Percentiles rank a stretch among this genome's conserved stretches.
These are phyloP conservation scores for Gracilaria gracilis DNA, from an alignment of 23 red algal genomes.

Conservation along the genomic window DNA sequence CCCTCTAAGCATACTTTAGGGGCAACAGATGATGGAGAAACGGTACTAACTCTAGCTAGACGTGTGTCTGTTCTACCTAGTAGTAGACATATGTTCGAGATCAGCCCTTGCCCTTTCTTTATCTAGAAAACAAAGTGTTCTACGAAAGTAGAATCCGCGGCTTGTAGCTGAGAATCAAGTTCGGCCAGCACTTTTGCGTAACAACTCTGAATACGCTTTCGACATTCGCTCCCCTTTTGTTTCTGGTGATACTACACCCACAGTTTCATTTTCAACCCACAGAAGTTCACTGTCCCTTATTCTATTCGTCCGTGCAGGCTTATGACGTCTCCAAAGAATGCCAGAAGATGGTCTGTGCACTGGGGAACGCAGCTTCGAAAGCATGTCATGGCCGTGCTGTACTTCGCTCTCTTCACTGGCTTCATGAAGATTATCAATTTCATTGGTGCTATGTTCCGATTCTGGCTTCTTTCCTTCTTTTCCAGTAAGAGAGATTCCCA, in stretches of 20 bases:
- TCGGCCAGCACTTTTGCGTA: constrained; percentile 26
- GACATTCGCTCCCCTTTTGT: constrained; percentile 41
- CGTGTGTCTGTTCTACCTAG: no score
- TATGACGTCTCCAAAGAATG: constrained; percentile 62
- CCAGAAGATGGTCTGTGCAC: constrained; percentile 3
- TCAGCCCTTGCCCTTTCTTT: no score
- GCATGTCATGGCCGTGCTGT: background rate
- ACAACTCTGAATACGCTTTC: constrained; percentile 41
- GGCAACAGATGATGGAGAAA: no score
- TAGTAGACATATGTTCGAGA: no score
- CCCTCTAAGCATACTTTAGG: no score
- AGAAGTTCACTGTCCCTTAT: constrained; percentile 47
- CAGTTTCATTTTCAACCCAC: constrained; percentile 54
- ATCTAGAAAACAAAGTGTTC: no score
- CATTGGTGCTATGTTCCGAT: background rate
- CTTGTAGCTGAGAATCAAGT: background rate
- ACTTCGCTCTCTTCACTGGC: background rate
- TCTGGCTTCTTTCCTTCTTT: background rate
- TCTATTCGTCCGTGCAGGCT: constrained; percentile 36
- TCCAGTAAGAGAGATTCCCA: constrained; percentile 27
- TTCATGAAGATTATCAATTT: background rate
- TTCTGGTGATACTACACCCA: constrained; percentile 38
- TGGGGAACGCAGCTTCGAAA: background rate
- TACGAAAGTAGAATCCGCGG: background rate
- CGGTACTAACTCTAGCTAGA: no score